phyloP scores from a whole-genome alignment of 1,284 basidiomycete genomes.

The Naganishia liquefaciens region DNA sequence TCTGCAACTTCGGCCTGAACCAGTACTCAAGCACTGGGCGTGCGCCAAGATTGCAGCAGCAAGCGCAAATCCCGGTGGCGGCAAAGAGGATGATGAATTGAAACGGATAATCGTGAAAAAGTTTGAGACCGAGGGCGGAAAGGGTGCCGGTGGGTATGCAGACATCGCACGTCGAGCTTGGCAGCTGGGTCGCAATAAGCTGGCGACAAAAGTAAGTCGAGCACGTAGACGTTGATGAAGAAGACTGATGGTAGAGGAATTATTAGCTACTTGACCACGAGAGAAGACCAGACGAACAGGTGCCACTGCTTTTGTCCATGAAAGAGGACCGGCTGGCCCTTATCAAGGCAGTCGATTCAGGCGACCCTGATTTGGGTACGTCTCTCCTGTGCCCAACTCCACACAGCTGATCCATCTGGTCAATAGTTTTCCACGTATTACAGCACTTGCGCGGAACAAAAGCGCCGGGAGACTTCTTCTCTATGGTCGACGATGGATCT shows the following conservation, averaged over 20 bases:
- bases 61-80: constrained; percentile 60
- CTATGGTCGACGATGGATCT: constrained; percentile 85
- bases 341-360: constrained; percentile 86
- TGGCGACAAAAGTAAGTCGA: constrained; percentile 77
- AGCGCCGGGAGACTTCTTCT: constrained; percentile 89
- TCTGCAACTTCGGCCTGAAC: constrained; percentile 77
- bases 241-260: not conserved
- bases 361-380: constrained; percentile 90
- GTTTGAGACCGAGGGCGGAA: constrained; percentile 63
- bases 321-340: constrained; percentile 88
- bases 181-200: constrained; percentile 78
- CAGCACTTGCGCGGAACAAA: constrained; percentile 79
- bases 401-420: constrained; percentile 32
- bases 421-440: constrained; percentile 82
- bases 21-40: constrained; percentile 94
- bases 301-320: constrained; percentile 89
- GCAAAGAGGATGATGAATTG: constrained; percentile 67
- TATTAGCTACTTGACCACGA: constrained; percentile 89
- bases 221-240: not conserved
- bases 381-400: constrained; percentile 1
- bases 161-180: constrained; percentile 93
- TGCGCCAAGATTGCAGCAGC: constrained; percentile 78
- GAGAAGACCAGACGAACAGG: constrained; percentile 83
- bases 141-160: constrained; percentile 73
- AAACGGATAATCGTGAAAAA: constrained; percentile 83